Base-by-base conservation (phyloP, 2,329 filamentous ascomycete species). In the Ceratocystis ficicola region DNA sequence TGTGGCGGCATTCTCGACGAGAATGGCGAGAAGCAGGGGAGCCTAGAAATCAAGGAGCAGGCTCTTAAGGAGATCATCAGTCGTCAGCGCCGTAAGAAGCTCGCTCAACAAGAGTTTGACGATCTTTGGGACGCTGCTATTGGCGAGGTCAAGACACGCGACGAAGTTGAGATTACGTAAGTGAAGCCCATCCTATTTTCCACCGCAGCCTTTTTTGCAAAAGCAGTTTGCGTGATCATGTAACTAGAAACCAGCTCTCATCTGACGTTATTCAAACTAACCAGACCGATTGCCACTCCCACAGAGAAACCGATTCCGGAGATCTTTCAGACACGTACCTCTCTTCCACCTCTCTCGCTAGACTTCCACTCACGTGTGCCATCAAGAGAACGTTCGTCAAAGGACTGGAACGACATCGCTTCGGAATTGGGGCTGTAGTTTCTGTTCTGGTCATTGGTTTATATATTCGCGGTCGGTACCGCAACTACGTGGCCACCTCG, bases 21-120 rank as follows among this genome's bases (percentile, higher is more conserved):
- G 30, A 77, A 83, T 61, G 86, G 86, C 8, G 78, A 83, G 64
- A 78, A 77, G 25, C 77, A 84, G 2, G 77, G 82, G 10, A 83
- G 81, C 3, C 84, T 88, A 1, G 76, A 78, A 3, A 79, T 84
- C 17, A 79, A 80, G 36, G 89, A 92, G 70, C 82, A 85, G 32
- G 87, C 90, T 65, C 78, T 97, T 68, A 96, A 93, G 77, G 79
- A 87, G 69, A 83, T 85, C 66, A 85, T 96, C 69, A 83, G 82
- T 70, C 83, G 85, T 70, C 89, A 88, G 78, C 85, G 88, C 69
- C 88, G 86, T 73, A 93, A 89, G 77, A 86, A 87, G 69, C 89
- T 96, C 83, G 89, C 82, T 69, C 86, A 91, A 72, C 82, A 88
- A 52, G 93, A 97, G 73, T 96, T 99, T 72, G 90, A 97, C 70